These are phyloP conservation scores for Turnera subulata DNA, from an alignment of 345 rosid genomes.

Conservation along the genomic window DNA sequence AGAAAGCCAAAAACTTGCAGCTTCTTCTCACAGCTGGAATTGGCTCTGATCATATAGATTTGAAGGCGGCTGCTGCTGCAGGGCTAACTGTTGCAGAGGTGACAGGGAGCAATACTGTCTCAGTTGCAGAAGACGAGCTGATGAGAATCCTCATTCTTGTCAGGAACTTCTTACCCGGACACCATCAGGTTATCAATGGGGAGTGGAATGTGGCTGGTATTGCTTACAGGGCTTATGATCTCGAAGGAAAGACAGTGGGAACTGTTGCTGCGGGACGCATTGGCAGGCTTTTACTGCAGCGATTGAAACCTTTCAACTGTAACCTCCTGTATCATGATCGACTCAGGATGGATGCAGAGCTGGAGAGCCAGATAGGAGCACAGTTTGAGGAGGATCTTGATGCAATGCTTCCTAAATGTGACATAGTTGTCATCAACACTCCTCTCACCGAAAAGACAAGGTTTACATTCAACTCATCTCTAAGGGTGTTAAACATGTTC, in stretches of 20 bases:
- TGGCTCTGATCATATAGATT: conserved; percentile 90
- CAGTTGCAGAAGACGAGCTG: conserved; percentile 94
- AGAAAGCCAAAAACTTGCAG: conserved; percentile 80
- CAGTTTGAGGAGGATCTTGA: conserved; percentile 74
- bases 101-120: conserved; percentile 88
- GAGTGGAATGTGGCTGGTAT: conserved; percentile 95
- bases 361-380: conserved; percentile 71
- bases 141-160: conserved; percentile 90
- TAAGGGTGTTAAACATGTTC: background rate
- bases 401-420: conserved; percentile 84
- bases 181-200: conserved; percentile 71
- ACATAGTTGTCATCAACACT: conserved; percentile 70
- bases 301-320: conserved; percentile 88
- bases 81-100: conserved; percentile 93
- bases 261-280: conserved; percentile 91
- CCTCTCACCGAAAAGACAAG: conserved; percentile 90
- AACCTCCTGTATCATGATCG: conserved; percentile 85
- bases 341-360: conserved; percentile 61
- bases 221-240: conserved; percentile 86
- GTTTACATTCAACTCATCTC: conserved; percentile 20
- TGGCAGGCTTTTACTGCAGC: conserved; percentile 79
- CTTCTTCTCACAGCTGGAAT: conserved; percentile 94
- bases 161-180: conserved; percentile 83
- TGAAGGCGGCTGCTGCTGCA: conserved; percentile 82
- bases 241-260: conserved; percentile 91